A percentile compares a stretch with the other conserved stretches of the same genome.
These are phyloP conservation scores for Fusarium sp. DNA, from an alignment of 2,329 filamentous ascomycete species.

Conservation along the genomic window DNA sequence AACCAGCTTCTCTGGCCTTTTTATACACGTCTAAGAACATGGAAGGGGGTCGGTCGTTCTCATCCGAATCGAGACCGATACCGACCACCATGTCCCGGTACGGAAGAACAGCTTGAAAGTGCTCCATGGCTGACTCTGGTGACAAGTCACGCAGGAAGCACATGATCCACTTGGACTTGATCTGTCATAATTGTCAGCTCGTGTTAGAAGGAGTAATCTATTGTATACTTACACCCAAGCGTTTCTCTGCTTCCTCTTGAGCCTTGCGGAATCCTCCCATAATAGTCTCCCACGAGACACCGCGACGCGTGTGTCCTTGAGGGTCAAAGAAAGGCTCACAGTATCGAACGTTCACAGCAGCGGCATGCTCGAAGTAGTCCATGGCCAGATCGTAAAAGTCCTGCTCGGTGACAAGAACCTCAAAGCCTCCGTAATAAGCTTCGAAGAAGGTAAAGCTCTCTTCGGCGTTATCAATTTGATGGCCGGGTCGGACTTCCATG, in stretches of 20 bases:
- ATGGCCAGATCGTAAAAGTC: constrained; percentile 82
- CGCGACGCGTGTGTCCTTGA: constrained; percentile 77
- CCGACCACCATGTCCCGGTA: constrained; percentile 59
- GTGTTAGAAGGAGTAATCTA: fast-evolving
- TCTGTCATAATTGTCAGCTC: neutral
- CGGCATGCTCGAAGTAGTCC: constrained; percentile 77
- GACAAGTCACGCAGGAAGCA: constrained; percentile 80
- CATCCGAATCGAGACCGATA: constrained; percentile 64
- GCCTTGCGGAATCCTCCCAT: constrained; percentile 74
- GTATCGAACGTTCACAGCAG: constrained; percentile 75
- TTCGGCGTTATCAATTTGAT: constrained; percentile 31
- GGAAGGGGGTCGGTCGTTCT: constrained; percentile 60
- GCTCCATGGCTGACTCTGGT: constrained; percentile 77
- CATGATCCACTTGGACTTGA: constrained; percentile 72
- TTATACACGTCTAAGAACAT: constrained; percentile 60
- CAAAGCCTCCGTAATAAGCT: constrained; percentile 84
- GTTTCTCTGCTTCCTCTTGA: constrained; percentile 65
- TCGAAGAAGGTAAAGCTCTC: constrained; percentile 70
- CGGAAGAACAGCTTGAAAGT: constrained; percentile 62
- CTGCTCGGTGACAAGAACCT: constrained; percentile 72
- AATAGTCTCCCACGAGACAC: constrained; percentile 73
- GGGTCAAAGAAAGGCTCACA: constrained; percentile 86
- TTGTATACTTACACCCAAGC: neutral
- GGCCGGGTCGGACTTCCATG: constrained; percentile 50
- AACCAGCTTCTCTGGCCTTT: constrained; percentile 57